Evolutionary conservation across 176 grass and related monocot genomes (phyloP).

Genomic region (maize (Zea mays)): Zm-B73-REFERENCE-NAM-5.0 NC_050101.1:168203501-168204000

Average conservation of each 20-base stretch:
- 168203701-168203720: not conserved
- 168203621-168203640: too few relatives aligned
- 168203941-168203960: conserved; percentile 38
- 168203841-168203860: conserved; percentile 87
- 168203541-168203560: too few relatives aligned
- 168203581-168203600: too few relatives aligned
- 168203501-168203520: too few relatives aligned
- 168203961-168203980: conserved; percentile 59
- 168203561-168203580: too few relatives aligned
- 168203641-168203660: too few relatives aligned
- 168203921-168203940: conserved; percentile 69
- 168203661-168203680: too few relatives aligned
- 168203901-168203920: conserved; percentile 73
- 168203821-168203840: conserved; percentile 67
- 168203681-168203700: too few relatives aligned
- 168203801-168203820: conserved; percentile 69
- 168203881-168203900: conserved; percentile 89
- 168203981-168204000: conserved; percentile 81
- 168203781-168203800: conserved; percentile 36
- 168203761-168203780: not conserved
- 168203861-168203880: conserved; percentile 96
- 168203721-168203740: not conserved
- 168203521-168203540: too few relatives aligned
- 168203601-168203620: too few relatives aligned
- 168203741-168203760: not conserved